phyloP scores from a whole-genome alignment of 2,329 filamentous ascomycete genomes.

The Trichoderma endophyticum region DNA sequence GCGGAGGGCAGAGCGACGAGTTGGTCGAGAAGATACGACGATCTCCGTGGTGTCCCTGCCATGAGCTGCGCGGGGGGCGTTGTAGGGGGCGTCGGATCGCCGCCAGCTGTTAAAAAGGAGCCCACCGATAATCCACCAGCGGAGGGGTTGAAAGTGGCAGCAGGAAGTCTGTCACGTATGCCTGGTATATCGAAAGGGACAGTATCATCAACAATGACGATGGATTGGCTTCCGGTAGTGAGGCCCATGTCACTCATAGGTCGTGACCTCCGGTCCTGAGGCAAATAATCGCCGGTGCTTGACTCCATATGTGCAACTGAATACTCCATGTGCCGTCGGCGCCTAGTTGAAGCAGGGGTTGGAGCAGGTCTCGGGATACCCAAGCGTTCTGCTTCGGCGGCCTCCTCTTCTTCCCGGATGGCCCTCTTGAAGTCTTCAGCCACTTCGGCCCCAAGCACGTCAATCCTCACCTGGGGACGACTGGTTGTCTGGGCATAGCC shows the following conservation, averaged over 20 bases:
- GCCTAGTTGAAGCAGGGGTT: slow-evolving; percentile 19
- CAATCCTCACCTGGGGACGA: slow-evolving; percentile 64
- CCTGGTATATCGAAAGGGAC: slow-evolving; percentile 46
- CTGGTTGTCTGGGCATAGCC: slow-evolving; percentile 41
- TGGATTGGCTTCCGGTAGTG: slow-evolving; percentile 82
- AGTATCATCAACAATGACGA: slow-evolving; percentile 78
- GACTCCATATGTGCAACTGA: slow-evolving; percentile 45
- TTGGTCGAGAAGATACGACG: slow-evolving; percentile 54
- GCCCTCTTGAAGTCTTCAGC: slow-evolving; percentile 76
- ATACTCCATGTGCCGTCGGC: slow-evolving; percentile 37
- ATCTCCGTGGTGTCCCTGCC: slow-evolving; percentile 49
- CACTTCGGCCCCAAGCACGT: slow-evolving; percentile 75
- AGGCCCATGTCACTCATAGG: slow-evolving; percentile 56
- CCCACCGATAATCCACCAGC: slow-evolving; percentile 51
- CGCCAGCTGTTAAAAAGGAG: slow-evolving; percentile 45
- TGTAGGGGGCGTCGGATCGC: slow-evolving; percentile 58
- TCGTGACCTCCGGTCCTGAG: slow-evolving; percentile 34
- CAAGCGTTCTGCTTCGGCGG: slow-evolving; percentile 32
- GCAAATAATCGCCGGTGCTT: slow-evolving; percentile 34
- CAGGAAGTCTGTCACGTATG: slow-evolving; percentile 48
- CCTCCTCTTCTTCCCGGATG: slow-evolving; percentile 65
- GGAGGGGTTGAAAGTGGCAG: slow-evolving; percentile 43
- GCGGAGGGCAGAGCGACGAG: slow-evolving; percentile 38
- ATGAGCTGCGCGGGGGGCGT: slow-evolving; percentile 51
- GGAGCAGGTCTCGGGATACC: slow-evolving; percentile 24